Evolutionary conservation across 352 stramenopile species (phyloP).

Genomic region (Phytopythium helicoides): DNA sequence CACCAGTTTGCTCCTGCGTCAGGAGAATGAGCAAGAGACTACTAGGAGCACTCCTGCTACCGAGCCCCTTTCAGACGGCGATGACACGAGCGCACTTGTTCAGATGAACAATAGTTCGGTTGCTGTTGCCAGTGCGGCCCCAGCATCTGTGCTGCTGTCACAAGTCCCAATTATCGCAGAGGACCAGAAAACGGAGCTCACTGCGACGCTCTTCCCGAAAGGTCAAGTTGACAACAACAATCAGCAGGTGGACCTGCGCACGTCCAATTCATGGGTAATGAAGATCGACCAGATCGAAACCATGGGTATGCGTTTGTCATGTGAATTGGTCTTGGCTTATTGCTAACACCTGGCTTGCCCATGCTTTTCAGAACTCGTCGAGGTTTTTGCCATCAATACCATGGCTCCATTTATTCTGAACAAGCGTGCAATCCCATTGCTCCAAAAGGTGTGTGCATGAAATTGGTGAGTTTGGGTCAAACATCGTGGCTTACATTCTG

Average conservation of each 20-base stretch:
- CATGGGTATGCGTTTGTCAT: constrained; percentile 40
- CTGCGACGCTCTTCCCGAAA: constrained; percentile 47
- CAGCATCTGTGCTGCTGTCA: constrained; percentile 87
- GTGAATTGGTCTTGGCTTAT: neutral
- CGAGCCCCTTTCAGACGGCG: constrained; percentile 2
- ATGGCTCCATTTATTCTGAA: constrained; percentile 95
- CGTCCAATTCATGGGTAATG: constrained; percentile 91
- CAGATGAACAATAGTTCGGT: constrained; percentile 10
- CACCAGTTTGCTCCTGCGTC: constrained; percentile 30
- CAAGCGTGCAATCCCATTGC: constrained; percentile 64
- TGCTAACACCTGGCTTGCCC: neutral
- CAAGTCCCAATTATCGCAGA: constrained; percentile 87
- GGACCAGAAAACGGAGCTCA: constrained; percentile 70
- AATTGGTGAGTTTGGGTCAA: too few relatives aligned
- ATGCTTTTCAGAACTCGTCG: constrained; percentile 50
- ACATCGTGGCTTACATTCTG: too few relatives aligned
- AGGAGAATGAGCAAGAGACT: neutral
- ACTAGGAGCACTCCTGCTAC: neutral
- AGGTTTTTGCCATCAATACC: constrained; percentile 91
- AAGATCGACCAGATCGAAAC: constrained; percentile 77
- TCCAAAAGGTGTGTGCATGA: constrained; percentile 47
- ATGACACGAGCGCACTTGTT: constrained; percentile 26
- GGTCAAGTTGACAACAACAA: constrained; percentile 90
- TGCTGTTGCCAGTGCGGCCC: constrained; percentile 17
- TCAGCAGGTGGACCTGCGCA: constrained; percentile 92